Evolutionary conservation across 2,329 filamentous ascomycete species (phyloP).

Genomic region (Xylariaceae sp.): DNA sequence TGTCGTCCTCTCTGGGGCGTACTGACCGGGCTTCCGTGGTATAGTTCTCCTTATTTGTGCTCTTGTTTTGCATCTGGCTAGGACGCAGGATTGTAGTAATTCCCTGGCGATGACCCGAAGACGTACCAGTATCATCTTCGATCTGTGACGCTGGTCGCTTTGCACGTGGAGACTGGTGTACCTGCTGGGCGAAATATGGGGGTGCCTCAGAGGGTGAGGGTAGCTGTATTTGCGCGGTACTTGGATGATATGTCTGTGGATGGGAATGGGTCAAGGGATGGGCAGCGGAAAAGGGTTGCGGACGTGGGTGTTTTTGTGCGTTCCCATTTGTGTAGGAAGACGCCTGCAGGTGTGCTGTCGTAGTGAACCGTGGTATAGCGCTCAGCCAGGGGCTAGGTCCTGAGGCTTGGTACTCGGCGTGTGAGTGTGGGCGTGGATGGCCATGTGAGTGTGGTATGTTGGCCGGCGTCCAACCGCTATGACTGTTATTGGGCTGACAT

Average conservation of each 20-base stretch:
- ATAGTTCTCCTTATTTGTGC: neutral
- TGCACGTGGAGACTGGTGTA: conserved; percentile 11
- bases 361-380: conserved; percentile 51
- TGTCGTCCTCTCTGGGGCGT: conserved; percentile 28
- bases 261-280: conserved; percentile 17
- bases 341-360: conserved; percentile 28
- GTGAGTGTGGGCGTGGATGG: conserved; percentile 21
- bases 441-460: conserved; percentile 27
- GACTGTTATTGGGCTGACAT: conserved; percentile 15
- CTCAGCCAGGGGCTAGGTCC: conserved; percentile 52
- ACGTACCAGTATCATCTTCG: conserved; percentile 5
- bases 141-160: conserved; percentile 42
- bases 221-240: conserved; percentile 1
- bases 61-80: neutral
- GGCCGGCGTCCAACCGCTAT: conserved; percentile 40
- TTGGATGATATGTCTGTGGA: neutral
- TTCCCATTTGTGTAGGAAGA: conserved; percentile 10
- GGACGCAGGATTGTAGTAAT: neutral
- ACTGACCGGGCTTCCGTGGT: neutral
- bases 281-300: conserved; percentile 11
- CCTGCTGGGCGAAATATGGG: conserved; percentile 1
- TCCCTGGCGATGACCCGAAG: neutral
- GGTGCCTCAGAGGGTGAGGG: conserved; percentile 8
- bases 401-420: conserved; percentile 32
- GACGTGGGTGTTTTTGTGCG: conserved; percentile 29